These are phyloP conservation scores for Piper betle DNA, from an alignment of 164 flowering plant genomes.

Conservation along the genomic window DNA sequence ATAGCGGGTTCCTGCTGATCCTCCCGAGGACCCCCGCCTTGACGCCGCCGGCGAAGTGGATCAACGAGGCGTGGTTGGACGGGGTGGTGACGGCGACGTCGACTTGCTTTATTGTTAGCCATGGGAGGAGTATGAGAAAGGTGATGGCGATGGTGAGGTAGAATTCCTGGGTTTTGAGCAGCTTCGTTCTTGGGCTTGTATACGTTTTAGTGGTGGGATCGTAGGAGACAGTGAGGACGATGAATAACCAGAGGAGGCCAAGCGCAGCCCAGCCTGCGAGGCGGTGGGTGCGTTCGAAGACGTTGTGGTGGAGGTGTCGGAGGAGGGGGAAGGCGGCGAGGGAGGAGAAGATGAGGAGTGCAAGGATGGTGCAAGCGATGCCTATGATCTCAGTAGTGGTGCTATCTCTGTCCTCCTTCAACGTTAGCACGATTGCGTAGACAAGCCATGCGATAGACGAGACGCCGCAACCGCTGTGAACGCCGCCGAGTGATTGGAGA, in stretches of 20 bases:
- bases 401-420: constrained; percentile 17
- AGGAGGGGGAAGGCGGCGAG: constrained; percentile 51
- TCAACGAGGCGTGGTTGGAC: too few species aligned
- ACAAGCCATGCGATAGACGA: constrained; percentile 48
- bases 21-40: too few species aligned
- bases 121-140: constrained; percentile 18
- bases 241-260: constrained; percentile 38
- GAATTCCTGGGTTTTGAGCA: constrained; percentile 40
- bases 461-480: constrained; percentile 49
- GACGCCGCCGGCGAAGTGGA: too few species aligned
- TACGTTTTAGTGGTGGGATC: constrained; percentile 29
- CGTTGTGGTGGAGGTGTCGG: constrained; percentile 53
- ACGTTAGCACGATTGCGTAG: constrained; percentile 28
- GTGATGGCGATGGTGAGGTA: constrained; percentile 48
- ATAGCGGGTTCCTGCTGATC: too few species aligned
- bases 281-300: constrained; percentile 46
- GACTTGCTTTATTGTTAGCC: too few species aligned
- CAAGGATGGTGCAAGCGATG: constrained; percentile 30
- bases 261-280: constrained; percentile 45
- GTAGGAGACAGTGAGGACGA: constrained; percentile 29
- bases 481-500: constrained; percentile 44
- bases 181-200: constrained; percentile 13
- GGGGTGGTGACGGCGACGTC: too few species aligned
- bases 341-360: constrained; percentile 34
- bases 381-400: constrained; percentile 26